These are phyloP conservation scores for Russula abietina DNA, from an alignment of 768 basidiomycete genomes.

Conservation along the genomic window DNA sequence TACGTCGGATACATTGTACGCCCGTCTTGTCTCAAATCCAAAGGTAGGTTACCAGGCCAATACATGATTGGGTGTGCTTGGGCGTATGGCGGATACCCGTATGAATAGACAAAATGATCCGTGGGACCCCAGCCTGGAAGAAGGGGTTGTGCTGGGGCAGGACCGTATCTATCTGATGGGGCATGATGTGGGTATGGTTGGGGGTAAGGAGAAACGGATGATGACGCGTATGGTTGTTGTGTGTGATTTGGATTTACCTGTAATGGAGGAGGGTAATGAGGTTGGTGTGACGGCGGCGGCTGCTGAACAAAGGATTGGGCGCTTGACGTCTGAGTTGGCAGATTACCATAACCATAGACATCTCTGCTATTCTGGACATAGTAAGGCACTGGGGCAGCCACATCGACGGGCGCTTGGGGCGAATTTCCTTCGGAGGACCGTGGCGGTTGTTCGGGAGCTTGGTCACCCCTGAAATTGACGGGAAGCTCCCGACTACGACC, in stretches of 20 bases:
- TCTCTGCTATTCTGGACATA: conserved; percentile 18
- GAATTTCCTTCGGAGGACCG: conserved; percentile 19
- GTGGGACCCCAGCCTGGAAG: conserved; percentile 24
- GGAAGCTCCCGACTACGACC: conserved; percentile 20
- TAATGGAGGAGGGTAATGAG: conserved; percentile 18
- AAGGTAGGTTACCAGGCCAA: conserved; percentile 32
- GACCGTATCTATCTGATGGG: conserved; percentile 18
- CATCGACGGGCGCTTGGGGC: conserved; percentile 15
- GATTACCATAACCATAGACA: conserved; percentile 18
- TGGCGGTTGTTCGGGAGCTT: conserved; percentile 9
- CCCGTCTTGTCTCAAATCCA: conserved; percentile 13
- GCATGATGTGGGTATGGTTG: conserved; percentile 23
- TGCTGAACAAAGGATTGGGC: conserved; percentile 10
- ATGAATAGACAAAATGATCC: conserved; percentile 31
- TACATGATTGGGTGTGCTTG: conserved; percentile 34
- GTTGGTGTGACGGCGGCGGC: conserved; percentile 7
- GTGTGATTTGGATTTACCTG: conserved; percentile 21
- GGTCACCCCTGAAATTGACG: not conserved
- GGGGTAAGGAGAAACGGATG: conserved; percentile 25
- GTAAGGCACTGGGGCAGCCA: conserved; percentile 22
- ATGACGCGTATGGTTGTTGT: conserved; percentile 22
- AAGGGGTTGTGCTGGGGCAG: conserved; percentile 17
- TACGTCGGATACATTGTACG: conserved; percentile 14
- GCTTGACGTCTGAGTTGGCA: conserved; percentile 5
- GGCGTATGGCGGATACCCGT: conserved; percentile 25